These are phyloP conservation scores for Metschnikowia amazonensis DNA, from an alignment of 805 yeast genomes.

Conservation along the genomic window DNA sequence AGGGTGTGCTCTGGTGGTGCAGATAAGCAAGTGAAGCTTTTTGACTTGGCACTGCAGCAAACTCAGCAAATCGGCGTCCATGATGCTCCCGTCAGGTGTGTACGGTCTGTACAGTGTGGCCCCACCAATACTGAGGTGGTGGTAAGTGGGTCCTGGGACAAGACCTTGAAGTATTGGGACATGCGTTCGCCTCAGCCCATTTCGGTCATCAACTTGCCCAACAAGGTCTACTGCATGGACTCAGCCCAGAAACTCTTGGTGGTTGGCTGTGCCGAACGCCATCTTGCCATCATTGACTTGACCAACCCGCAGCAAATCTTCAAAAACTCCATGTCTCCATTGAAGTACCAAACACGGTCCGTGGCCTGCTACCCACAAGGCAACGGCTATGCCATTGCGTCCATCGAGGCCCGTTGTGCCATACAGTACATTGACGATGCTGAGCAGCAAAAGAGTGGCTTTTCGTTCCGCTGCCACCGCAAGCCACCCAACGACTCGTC, in stretches of 20 bases:
- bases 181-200: slow-evolving; percentile 79
- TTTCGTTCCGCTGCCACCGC: slow-evolving; percentile 94
- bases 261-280: slow-evolving; percentile 91
- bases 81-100: slow-evolving; percentile 70
- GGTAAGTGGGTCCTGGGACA: slow-evolving; percentile 96
- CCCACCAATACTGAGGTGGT: slow-evolving; percentile 78
- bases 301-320: slow-evolving; percentile 80
- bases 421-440: slow-evolving; percentile 85
- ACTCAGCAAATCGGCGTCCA: slow-evolving; percentile 81
- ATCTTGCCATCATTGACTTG: slow-evolving; percentile 70
- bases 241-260: slow-evolving; percentile 75
- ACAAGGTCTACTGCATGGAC: slow-evolving; percentile 89
- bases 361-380: slow-evolving; percentile 87
- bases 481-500: slow-evolving; percentile 46
- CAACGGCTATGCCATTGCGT: slow-evolving; percentile 87
- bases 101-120: slow-evolving; percentile 78
- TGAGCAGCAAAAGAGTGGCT: slow-evolving; percentile 68
- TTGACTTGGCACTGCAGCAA: slow-evolving; percentile 80
- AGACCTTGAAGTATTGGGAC: slow-evolving; percentile 93
- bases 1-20: slow-evolving; percentile 86
- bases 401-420: slow-evolving; percentile 94
- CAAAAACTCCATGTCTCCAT: slow-evolving; percentile 68
- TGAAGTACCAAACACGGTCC: slow-evolving; percentile 84
- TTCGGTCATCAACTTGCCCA: slow-evolving; percentile 79
- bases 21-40: slow-evolving; percentile 81